A percentile compares a stretch with the other conserved stretches of the same genome.
These are phyloP conservation scores for Acanthochlamys bracteata DNA, from an alignment of 106 monocot genomes.

Conservation along the genomic window DNA sequence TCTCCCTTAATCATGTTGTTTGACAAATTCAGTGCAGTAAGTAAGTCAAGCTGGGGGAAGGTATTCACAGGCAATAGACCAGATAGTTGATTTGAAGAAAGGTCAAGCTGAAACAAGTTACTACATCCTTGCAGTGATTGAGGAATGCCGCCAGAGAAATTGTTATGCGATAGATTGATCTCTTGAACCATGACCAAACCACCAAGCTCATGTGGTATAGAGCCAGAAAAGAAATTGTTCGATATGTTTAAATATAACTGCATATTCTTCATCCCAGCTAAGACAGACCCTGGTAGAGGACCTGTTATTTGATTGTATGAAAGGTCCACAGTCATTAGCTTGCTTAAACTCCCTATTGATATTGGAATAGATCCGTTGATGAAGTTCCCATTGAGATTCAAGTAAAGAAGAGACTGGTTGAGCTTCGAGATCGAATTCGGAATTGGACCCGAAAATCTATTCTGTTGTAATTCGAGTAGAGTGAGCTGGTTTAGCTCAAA, in stretches of 20 bases:
- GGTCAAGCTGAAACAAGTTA: conserved; percentile 56
- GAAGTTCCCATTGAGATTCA: conserved; percentile 60
- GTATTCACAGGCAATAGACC: conserved; percentile 31
- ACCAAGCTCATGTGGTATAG: conserved; percentile 55
- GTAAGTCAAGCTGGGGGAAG: conserved; percentile 39
- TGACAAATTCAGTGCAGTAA: conserved; percentile 55
- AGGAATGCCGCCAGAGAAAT: conserved; percentile 56
- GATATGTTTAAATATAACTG: conserved; percentile 66
- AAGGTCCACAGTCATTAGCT: conserved; percentile 52
- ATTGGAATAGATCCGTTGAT: conserved; percentile 64
- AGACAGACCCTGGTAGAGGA: conserved; percentile 36
- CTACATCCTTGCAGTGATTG: conserved; percentile 36
- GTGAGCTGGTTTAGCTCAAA: conserved; percentile 40
- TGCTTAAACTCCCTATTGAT: conserved; percentile 27
- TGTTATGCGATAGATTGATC: conserved; percentile 80
- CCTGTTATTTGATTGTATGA: conserved; percentile 67
- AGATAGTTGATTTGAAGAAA: conserved; percentile 55
- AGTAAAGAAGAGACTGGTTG: conserved; percentile 29
- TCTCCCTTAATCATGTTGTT: conserved; percentile 52
- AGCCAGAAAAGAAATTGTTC: conserved; percentile 45
- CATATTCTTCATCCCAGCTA: conserved; percentile 39
- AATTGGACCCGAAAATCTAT: conserved; percentile 45
- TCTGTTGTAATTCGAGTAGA: conserved; percentile 27
- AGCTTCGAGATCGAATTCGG: conserved; percentile 52
- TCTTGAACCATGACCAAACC: conserved; percentile 53